A percentile compares a stretch with the other conserved stretches of the same genome.
Evolutionary conservation across 1,284 basidiomycete species (phyloP).

Genomic region (Ceratobasidium sp.): DNA sequence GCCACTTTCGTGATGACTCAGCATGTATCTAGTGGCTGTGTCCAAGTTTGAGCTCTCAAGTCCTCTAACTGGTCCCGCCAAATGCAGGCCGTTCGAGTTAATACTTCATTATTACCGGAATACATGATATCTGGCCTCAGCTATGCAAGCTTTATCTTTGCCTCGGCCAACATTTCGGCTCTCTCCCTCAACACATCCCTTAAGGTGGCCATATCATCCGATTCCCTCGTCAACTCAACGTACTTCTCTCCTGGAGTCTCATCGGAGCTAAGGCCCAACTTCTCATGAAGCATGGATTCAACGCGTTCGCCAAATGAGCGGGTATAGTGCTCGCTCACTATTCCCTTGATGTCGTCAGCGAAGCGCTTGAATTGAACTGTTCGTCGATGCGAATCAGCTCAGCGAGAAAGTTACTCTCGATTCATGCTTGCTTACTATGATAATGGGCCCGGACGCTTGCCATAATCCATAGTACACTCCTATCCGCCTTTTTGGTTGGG

Average conservation of each 20-base stretch:
- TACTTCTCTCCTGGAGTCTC: background rate
- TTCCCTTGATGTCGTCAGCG: slow-evolving; percentile 16
- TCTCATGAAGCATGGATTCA: background rate
- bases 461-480: slow-evolving; percentile 12
- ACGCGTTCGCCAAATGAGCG: background rate
- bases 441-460: slow-evolving; percentile 19
- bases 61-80: no score
- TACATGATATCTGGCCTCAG: background rate
- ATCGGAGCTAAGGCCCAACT: background rate
- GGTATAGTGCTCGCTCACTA: background rate
- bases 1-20: background rate
- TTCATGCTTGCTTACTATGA: background rate
- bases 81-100: no score
- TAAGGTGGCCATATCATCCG: background rate
- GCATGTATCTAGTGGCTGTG: slow-evolving; percentile 25
- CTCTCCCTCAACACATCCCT: slow-evolving; percentile 1
- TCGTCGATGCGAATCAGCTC: background rate
- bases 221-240: background rate
- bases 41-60: background rate
- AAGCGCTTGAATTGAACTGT: slow-evolving; percentile 12
- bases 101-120: no score
- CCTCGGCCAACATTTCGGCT: background rate
- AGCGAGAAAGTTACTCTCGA: background rate
- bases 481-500: background rate
- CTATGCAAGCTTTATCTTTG: background rate